Percentiles rank a stretch among this genome's conserved stretches.
phyloP scores from a whole-genome alignment of 495 filamentous ascomycete genomes.

The Podospora appendiculata region DNA sequence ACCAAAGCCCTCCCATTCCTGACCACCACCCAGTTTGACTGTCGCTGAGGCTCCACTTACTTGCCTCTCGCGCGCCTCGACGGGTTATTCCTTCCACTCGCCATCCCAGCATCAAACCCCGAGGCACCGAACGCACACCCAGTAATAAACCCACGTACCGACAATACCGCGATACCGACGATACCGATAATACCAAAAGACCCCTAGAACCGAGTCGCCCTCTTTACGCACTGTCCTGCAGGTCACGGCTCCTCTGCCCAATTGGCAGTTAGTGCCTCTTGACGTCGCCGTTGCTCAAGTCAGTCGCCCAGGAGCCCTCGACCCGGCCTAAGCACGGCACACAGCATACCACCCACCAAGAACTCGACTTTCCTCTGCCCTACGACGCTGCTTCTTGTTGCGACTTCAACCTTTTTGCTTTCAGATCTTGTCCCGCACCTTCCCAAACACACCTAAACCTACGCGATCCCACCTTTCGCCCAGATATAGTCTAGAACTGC shows the following conservation, averaged over 20 bases:
- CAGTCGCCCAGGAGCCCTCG: background rate
- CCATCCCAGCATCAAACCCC: too few species aligned
- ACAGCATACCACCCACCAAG: background rate
- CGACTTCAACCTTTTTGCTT: background rate
- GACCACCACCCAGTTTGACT: conserved; percentile 11
- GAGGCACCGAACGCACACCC: too few species aligned
- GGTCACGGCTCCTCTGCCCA: background rate
- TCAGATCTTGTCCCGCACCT: background rate
- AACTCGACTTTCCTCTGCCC: background rate
- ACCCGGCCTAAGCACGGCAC: background rate
- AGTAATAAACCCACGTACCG: too few species aligned
- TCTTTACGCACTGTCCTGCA: too few species aligned
- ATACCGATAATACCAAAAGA: background rate
- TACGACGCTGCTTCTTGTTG: background rate
- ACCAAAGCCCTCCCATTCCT: conserved; percentile 10
- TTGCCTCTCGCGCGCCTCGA: background rate
- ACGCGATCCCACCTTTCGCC: too few species aligned
- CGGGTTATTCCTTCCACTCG: background rate
- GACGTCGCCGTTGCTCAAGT: background rate
- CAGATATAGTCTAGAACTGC: too few species aligned
- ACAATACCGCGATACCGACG: background rate
- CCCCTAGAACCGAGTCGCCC: background rate
- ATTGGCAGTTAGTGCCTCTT: background rate
- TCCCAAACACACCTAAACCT: background rate
- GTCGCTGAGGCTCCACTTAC: conserved; percentile 2